Conservation (phyloP, 352 stramenopile genomes). For the Phytophthora europaea region DNA sequence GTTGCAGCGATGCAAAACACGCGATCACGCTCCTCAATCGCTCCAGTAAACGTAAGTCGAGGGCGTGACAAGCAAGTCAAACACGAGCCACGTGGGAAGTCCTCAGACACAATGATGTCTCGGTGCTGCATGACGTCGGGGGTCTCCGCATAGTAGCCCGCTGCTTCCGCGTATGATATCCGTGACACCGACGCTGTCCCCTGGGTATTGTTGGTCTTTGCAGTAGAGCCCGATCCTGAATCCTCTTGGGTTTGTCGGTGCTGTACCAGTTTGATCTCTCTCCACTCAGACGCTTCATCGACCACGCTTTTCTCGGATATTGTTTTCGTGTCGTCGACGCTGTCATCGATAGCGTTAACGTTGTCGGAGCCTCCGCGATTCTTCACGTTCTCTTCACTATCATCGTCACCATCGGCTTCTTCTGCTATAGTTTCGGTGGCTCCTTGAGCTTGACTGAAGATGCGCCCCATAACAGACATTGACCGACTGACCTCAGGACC, state of each 20-base stretch:
- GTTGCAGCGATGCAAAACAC: conserved; percentile 82
- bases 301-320: conserved; percentile 29
- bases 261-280: conserved; percentile 63
- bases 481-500: conserved; percentile 4
- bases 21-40: conserved; percentile 72
- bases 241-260: conserved; percentile 22
- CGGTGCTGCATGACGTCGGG: conserved; percentile 49
- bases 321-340: conserved; percentile 17
- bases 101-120: conserved; percentile 69
- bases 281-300: conserved; percentile 56
- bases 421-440: conserved; percentile 51
- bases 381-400: conserved; percentile 23
- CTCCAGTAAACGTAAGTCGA: conserved; percentile 59
- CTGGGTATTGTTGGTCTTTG: neutral
- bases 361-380: conserved; percentile 12
- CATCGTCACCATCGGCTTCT: conserved; percentile 46
- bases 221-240: neutral
- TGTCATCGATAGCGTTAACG: conserved; percentile 13
- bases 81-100: conserved; percentile 60
- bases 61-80: conserved; percentile 71
- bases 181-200: conserved; percentile 22
- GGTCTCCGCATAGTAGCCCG: conserved; percentile 52
- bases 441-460: conserved; percentile 52
- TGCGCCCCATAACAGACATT: conserved; percentile 54
- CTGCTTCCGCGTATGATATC: conserved; percentile 60